A percentile compares a stretch with the other conserved stretches of the same genome.
phyloP scores from a whole-genome alignment of 768 basidiomycete genomes.

The Leccinum broughii region DNA sequence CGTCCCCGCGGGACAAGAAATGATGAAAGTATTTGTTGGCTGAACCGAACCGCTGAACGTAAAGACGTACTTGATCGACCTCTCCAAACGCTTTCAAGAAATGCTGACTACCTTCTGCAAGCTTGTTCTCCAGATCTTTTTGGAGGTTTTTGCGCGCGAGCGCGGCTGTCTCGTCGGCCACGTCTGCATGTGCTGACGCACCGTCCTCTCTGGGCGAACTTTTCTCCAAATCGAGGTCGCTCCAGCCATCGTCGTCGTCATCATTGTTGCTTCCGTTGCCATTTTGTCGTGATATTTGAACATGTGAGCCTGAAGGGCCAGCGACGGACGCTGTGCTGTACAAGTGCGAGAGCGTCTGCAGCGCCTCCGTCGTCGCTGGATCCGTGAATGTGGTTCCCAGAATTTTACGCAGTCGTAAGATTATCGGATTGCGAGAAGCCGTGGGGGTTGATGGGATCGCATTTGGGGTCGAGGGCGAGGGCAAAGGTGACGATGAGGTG shows the following conservation, averaged over 20 bases:
- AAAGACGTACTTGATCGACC: slow-evolving; percentile 77
- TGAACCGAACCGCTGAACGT: neutral
- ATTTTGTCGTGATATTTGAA: slow-evolving; percentile 19
- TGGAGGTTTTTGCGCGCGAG: slow-evolving; percentile 78
- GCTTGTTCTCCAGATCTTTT: slow-evolving; percentile 79
- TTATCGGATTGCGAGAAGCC: slow-evolving; percentile 63
- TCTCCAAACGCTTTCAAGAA: slow-evolving; percentile 86
- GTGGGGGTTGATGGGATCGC: neutral
- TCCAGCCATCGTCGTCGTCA: slow-evolving; percentile 30
- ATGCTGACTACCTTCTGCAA: slow-evolving; percentile 77
- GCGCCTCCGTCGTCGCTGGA: slow-evolving; percentile 73
- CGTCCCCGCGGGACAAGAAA: neutral
- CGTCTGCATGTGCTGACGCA: slow-evolving; percentile 23
- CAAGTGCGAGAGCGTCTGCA: slow-evolving; percentile 79
- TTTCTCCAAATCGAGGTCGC: slow-evolving; percentile 19
- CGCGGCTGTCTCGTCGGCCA: slow-evolving; percentile 65
- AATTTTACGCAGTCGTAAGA: slow-evolving; percentile 89
- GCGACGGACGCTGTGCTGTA: slow-evolving; percentile 46
- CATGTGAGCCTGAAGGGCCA: slow-evolving; percentile 1
- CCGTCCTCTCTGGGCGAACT: slow-evolving; percentile 9
- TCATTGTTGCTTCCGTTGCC: slow-evolving; percentile 26
- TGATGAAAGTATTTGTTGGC: neutral
- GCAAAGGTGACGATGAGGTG: neutral
- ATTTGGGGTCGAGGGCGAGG: neutral
- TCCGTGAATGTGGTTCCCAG: slow-evolving; percentile 80